Evolutionary conservation across 202 grass and related monocot species (phyloP), one percentile per base, ranked within the genome.

Genomic region (Zizania palustris): DNA sequence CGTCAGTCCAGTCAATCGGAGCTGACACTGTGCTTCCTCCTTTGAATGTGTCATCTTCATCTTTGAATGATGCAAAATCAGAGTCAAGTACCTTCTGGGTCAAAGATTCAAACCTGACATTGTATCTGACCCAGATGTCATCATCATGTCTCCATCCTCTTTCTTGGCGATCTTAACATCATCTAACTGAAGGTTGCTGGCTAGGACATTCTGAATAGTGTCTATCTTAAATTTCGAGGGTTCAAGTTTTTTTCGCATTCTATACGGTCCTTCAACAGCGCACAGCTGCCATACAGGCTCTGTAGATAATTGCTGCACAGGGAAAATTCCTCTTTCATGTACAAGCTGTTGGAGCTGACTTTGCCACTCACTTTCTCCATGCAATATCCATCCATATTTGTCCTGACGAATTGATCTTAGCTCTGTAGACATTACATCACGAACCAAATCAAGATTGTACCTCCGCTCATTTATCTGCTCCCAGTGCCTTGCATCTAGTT

Each of bases 321-420:
- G 92, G 15, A 99, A 99, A 85, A 99, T 89, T 63, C 96, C 92
- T 91, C 92, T 96, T 86, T 93, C 96, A 35, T 99, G 96, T 16
- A 96, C 88, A 77, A 99, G 83, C 71, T 96, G 85, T 81, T 99
- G 96, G 69, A 99, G 66, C 72, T 99, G 96, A 75, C 72, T 86
- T 76, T 99, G 89, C 96, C 96, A 99, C 67, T 99, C 96, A 55
- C 89, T 96, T 89, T 99, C 96, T 74, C 87, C 92, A 85, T 99
- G 96, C 64, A 99, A 85, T 68, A 99, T 91, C 96, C 96, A 99
- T 51, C 96, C 96, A 73, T 96, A 99, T 83, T 99, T 99, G 73
- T 99, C 96, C 75, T 99, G 96, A 60, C 92, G 90, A 84, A 99
- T 93, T 69, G 87, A 80, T 69, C 92, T 96, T 59, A 99, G 92